Conservation (phyloP, 2,329 filamentous ascomycete species). For the Neofusicoccum sp. region DNA sequence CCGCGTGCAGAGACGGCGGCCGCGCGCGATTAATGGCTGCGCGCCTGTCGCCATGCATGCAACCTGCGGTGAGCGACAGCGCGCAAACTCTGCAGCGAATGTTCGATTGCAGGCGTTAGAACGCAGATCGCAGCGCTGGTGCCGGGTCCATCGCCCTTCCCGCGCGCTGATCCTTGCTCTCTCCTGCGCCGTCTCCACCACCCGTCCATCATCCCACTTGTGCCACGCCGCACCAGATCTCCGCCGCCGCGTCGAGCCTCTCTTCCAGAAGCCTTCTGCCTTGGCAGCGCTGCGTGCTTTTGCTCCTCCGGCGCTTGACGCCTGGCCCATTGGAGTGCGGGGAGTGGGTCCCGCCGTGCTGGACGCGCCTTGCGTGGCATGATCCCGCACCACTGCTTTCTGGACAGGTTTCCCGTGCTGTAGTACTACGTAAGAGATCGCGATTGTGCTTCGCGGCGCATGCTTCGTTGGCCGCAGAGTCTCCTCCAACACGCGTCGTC, state of each 20-base stretch:
- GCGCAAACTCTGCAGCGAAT: conserved; percentile 14
- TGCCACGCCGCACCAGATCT: conserved; percentile 1
- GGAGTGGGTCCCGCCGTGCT: too few species aligned
- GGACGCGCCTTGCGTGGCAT: too few species aligned
- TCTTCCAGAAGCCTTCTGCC: conserved; percentile 1
- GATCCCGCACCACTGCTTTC: too few species aligned
- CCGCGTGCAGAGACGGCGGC: neutral
- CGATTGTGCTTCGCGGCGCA: too few species aligned
- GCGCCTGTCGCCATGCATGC: neutral
- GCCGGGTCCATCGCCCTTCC: conserved; percentile 5
- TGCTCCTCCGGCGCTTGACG: neutral
- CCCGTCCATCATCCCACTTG: conserved; percentile 12
- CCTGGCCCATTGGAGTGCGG: too few species aligned
- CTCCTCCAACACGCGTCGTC: too few species aligned
- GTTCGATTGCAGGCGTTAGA: conserved; percentile 12
- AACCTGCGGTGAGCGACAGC: conserved; percentile 10
- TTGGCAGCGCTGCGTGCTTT: neutral
- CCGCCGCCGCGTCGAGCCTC: neutral
- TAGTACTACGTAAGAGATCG: too few species aligned
- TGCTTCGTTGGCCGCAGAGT: too few species aligned
- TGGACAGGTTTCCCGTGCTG: too few species aligned
- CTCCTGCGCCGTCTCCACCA: conserved; percentile 6
- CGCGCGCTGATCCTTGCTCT: neutral
- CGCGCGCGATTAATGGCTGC: neutral
- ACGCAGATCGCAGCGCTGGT: conserved; percentile 9